A percentile compares a stretch with the other conserved stretches of the same genome.
phyloP scores from a whole-genome alignment of 148 eudicot genomes.

The Amaranthus palmeri region DNA sequence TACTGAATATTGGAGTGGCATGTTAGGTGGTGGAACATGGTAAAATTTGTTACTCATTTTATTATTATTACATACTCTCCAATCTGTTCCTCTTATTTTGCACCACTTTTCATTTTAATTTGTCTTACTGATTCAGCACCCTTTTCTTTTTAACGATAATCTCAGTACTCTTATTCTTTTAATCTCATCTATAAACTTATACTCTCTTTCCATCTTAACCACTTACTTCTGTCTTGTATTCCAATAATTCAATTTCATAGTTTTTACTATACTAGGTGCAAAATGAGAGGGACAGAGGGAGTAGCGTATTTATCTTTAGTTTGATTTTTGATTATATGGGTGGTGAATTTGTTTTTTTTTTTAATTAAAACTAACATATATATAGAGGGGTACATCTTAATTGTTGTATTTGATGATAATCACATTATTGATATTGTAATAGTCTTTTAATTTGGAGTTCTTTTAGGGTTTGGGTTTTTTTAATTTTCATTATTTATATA shows the following conservation, averaged over 20 bases:
- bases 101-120: background rate
- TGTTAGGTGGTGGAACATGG: slow-evolving; percentile 54
- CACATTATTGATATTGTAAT: slow-evolving; percentile 9
- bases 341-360: slow-evolving; percentile 6
- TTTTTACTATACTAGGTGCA: too few species aligned
- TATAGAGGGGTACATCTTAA: slow-evolving; percentile 19
- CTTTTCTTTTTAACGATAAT: background rate
- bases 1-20: slow-evolving; percentile 46
- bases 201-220: too few species aligned
- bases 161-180: too few species aligned
- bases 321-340: slow-evolving; percentile 2
- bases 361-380: slow-evolving; percentile 22
- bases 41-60: slow-evolving; percentile 2
- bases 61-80: too few species aligned
- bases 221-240: too few species aligned
- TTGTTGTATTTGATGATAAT: slow-evolving; percentile 14
- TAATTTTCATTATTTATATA: background rate
- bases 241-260: too few species aligned
- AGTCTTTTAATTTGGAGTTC: background rate
- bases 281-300: too few species aligned
- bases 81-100: too few species aligned
- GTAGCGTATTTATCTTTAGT: too few species aligned
- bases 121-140: background rate
- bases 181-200: too few species aligned
- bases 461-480: slow-evolving; percentile 28